phyloP scores from a whole-genome alignment of 441 rosid genomes.

The Populus hybrid region DNA sequence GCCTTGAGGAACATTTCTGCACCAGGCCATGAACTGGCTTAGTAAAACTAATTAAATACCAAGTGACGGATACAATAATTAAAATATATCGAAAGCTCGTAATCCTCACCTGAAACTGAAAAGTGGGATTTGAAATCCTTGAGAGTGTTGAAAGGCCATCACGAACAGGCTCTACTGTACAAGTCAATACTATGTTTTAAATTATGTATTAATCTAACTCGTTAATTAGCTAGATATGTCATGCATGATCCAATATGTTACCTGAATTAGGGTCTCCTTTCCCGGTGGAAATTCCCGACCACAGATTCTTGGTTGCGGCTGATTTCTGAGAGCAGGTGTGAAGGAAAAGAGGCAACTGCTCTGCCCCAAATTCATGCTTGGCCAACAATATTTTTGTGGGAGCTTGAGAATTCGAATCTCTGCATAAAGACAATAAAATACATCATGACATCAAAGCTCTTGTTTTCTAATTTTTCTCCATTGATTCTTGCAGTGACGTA shows the following conservation, averaged over 20 bases:
- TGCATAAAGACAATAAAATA: conserved; percentile 8
- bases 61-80: background rate
- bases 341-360: conserved; percentile 44
- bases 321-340: conserved; percentile 30
- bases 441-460: background rate
- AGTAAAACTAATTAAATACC: background rate
- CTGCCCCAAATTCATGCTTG: conserved; percentile 27
- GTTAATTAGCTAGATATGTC: too few relatives aligned
- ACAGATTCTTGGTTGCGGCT: conserved; percentile 11
- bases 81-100: background rate
- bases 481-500: background rate
- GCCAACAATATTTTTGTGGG: background rate
- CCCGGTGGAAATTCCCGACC: conserved; percentile 7
- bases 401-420: conserved; percentile 24
- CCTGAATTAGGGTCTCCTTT: conserved; percentile 31
- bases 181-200: background rate
- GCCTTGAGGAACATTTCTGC: conserved; percentile 34
- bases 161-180: conserved; percentile 35
- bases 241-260: conserved; percentile 8
- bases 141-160: conserved; percentile 36
- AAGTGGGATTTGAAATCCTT: conserved; percentile 37
- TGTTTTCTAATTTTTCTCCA: background rate
- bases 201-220: background rate
- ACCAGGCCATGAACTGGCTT: background rate
- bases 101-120: conserved; percentile 58